Conservation (phyloP, 495 filamentous ascomycete species). For the Talaromyces trachyspermus region DNA sequence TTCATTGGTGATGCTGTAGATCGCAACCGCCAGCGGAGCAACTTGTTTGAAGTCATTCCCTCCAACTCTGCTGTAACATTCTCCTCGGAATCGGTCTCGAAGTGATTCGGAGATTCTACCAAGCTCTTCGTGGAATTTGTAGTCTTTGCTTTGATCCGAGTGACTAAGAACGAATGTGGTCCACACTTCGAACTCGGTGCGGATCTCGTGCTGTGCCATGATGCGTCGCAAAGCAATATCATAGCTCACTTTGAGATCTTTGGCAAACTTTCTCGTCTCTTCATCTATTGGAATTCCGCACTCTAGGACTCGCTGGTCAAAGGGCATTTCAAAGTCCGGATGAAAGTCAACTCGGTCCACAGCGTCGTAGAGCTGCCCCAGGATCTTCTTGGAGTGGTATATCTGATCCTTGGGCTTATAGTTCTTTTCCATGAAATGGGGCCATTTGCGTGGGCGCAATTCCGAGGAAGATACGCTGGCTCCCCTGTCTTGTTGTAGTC, state of each 20-base stretch:
- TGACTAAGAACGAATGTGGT: conserved; percentile 74
- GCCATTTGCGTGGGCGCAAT: conserved; percentile 56
- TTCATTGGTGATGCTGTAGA: conserved; percentile 75
- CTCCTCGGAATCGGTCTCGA: conserved; percentile 56
- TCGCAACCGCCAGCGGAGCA: conserved; percentile 70
- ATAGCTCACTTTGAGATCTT: conserved; percentile 65
- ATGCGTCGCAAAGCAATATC: conserved; percentile 70
- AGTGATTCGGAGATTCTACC: conserved; percentile 55
- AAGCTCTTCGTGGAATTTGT: conserved; percentile 80
- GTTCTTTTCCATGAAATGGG: conserved; percentile 87
- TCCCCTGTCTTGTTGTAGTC: conserved; percentile 90
- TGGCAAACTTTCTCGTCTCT: conserved; percentile 47
- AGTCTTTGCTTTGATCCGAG: conserved; percentile 58
- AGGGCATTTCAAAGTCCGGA: conserved; percentile 59
- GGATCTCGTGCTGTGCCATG: conserved; percentile 79
- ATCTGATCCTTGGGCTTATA: conserved; percentile 37
- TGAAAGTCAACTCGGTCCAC: conserved; percentile 61
- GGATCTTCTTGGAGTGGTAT: conserved; percentile 63
- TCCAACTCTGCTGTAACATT: conserved; percentile 57
- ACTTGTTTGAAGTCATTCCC: conserved; percentile 50
- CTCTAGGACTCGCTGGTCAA: conserved; percentile 70
- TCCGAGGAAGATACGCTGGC: conserved; percentile 58
- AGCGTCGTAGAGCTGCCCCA: conserved; percentile 78
- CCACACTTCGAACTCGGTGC: conserved; percentile 88
- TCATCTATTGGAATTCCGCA: conserved; percentile 47